Evolutionary conservation across 495 filamentous ascomycete genomes (phyloP), one percentile per base, ranked within the genome.

Genomic region (Penicillium crystallinum): DNA sequence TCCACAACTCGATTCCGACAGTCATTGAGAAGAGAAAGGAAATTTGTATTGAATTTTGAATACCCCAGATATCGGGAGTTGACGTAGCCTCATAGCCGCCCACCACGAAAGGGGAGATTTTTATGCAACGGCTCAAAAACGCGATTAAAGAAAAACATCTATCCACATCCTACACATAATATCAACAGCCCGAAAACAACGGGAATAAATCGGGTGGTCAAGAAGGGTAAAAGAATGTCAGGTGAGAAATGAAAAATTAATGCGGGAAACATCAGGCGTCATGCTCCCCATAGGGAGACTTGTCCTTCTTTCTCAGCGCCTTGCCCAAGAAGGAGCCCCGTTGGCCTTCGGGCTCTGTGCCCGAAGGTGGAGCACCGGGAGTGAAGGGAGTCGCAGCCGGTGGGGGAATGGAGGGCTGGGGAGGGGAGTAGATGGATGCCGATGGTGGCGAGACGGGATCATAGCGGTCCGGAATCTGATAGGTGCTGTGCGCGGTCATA

Each of bases 381-480:
- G 41, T 19, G 30, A 23, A 22, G 7, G 8, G 7, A 10, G 27
- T 18, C 30, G 21, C 29, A 33, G 46, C 17, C 19, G 47, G 37
- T 18, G 31, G 38, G 19, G 41, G 37, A 8, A 29, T 12, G 21
- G 31, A 18, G n/a, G 47, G 43, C 27, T 61, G 61, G 12, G 41
- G 47, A 4, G 54, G 57, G 18, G 58, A 57, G 49, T 65, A 63
- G 40, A 49, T 39, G 0, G 63, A 56, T 2, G 57, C 22, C 14
- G 39, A 27, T 7, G 3, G 57, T 14, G 63, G 57, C 5, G 63
- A 66, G 25, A 61, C 51, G 6, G 63, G 57, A 25, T 66, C 63
- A 22, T 63, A 63, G 11, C 52, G 60, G 1, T 61, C 54, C 9
- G 50, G 30, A 11, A 52, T 35, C 7, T 63, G 53, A 46, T 58